These are phyloP conservation scores for Ilex aquifolium DNA, from an alignment of 257 asterid genomes.

Conservation along the genomic window DNA sequence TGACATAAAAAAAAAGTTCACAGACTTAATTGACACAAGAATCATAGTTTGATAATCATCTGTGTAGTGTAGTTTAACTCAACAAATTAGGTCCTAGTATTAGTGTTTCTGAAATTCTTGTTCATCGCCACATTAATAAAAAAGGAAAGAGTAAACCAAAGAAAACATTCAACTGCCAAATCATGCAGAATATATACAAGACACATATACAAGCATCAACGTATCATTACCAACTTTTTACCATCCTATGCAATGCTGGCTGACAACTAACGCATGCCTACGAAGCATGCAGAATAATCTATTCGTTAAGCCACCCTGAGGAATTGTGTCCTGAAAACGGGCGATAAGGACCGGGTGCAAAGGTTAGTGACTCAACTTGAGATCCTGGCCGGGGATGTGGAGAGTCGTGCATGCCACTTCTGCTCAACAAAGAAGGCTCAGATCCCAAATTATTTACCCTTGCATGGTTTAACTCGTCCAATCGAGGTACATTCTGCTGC, in stretches of 20 bases:
- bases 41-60: no score
- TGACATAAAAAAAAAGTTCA: no score
- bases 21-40: no score
- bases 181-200: no score
- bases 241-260: no score
- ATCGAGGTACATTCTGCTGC: slow-evolving; percentile 44
- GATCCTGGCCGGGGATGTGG: slow-evolving; percentile 15
- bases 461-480: slow-evolving; percentile 36
- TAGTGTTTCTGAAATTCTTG: no score
- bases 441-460: slow-evolving; percentile 17
- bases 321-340: slow-evolving; percentile 34
- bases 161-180: no score
- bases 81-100: no score
- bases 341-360: slow-evolving; percentile 43
- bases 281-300: slow-evolving; percentile 6
- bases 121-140: no score
- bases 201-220: slow-evolving; percentile 58
- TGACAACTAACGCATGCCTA: no score
- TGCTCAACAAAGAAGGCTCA: slow-evolving; percentile 14
- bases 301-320: slow-evolving; percentile 71
- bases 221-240: slow-evolving; percentile 25
- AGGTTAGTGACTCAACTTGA: slow-evolving; percentile 25
- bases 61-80: no score
- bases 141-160: no score
- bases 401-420: slow-evolving; percentile 14